Evolutionary conservation across 352 stramenopile genomes (phyloP).

Genomic region (Pythium brassicae): DNA sequence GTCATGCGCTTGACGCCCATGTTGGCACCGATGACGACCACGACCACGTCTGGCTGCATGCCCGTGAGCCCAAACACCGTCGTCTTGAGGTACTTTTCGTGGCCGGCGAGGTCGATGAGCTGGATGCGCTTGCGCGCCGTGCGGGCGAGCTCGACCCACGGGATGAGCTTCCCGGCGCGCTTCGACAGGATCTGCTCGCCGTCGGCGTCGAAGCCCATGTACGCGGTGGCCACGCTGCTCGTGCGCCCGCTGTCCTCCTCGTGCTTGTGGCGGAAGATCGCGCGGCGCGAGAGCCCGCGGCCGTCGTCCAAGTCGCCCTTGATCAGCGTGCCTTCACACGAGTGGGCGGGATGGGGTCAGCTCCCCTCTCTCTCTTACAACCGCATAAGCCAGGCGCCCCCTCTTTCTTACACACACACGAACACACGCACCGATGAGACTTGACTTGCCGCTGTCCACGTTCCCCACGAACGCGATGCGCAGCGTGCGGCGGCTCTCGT

Average conservation of each 20-base stretch:
- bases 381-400: neutral
- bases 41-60: constrained; percentile 94
- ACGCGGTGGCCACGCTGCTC: constrained; percentile 78
- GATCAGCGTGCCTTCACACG: constrained; percentile 79
- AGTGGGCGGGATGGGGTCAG: neutral
- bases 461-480: constrained; percentile 90
- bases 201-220: constrained; percentile 73
- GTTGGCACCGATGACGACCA: constrained; percentile 93
- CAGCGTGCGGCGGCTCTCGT: constrained; percentile 66
- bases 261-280: constrained; percentile 87
- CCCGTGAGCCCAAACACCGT: constrained; percentile 98
- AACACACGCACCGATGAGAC: constrained; percentile 61
- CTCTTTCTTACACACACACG: neutral
- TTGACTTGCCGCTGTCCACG: constrained; percentile 92
- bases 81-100: constrained; percentile 99
- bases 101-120: constrained; percentile 87
- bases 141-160: constrained; percentile 78
- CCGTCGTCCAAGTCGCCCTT: constrained; percentile 96
- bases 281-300: constrained; percentile 78
- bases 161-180: constrained; percentile 64
- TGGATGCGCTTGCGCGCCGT: constrained; percentile 80
- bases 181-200: constrained; percentile 81
- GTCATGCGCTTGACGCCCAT: constrained; percentile 95
- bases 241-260: constrained; percentile 79
- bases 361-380: neutral